phyloP scores from a whole-genome alignment of 495 filamentous ascomycete genomes.

The Penicillium verhagenii region DNA sequence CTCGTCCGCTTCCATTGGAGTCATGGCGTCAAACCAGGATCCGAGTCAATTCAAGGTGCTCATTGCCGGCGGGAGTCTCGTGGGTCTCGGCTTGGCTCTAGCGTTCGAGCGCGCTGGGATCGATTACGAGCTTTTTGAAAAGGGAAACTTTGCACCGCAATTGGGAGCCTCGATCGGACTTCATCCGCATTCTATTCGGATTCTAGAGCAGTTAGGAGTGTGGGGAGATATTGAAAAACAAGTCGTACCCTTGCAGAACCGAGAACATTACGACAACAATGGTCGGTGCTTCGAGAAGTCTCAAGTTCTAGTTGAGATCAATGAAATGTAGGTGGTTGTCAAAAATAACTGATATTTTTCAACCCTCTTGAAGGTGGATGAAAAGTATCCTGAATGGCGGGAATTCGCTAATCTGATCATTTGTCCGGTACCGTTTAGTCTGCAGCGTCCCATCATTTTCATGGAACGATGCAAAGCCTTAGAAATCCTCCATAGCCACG shows the following conservation, averaged over 20 bases:
- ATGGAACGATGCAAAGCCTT: slow-evolving; percentile 16
- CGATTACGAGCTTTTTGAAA: slow-evolving; percentile 19
- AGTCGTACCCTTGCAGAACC: slow-evolving; percentile 11
- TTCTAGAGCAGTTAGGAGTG: slow-evolving; percentile 18
- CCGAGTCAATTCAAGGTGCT: slow-evolving; percentile 13
- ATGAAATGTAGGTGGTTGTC: slow-evolving; percentile 14
- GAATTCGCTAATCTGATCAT: background rate
- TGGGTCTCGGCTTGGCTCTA: slow-evolving; percentile 13
- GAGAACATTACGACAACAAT: slow-evolving; percentile 11
- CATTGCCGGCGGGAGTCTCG: slow-evolving; percentile 19
- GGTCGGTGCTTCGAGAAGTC: slow-evolving; percentile 13
- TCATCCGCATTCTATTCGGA: slow-evolving; percentile 10
- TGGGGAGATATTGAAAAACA: slow-evolving; percentile 13
- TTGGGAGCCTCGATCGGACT: slow-evolving; percentile 19
- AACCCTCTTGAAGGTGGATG: too few species aligned
- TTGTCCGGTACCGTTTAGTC: too few species aligned
- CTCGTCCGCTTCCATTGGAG: background rate
- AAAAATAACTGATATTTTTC: too few species aligned
- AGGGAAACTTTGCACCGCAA: slow-evolving; percentile 14
- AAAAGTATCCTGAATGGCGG: too few species aligned
- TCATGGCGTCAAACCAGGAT: background rate
- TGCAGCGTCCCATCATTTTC: slow-evolving; percentile 16
- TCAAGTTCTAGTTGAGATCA: slow-evolving; percentile 4
- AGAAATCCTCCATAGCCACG: slow-evolving; percentile 11
- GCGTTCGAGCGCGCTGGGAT: slow-evolving; percentile 17